Evolutionary conservation across 163 green algal species (phyloP), one percentile per base, ranked within the genome.

Genomic region (Chlorella variabilis): DNA sequence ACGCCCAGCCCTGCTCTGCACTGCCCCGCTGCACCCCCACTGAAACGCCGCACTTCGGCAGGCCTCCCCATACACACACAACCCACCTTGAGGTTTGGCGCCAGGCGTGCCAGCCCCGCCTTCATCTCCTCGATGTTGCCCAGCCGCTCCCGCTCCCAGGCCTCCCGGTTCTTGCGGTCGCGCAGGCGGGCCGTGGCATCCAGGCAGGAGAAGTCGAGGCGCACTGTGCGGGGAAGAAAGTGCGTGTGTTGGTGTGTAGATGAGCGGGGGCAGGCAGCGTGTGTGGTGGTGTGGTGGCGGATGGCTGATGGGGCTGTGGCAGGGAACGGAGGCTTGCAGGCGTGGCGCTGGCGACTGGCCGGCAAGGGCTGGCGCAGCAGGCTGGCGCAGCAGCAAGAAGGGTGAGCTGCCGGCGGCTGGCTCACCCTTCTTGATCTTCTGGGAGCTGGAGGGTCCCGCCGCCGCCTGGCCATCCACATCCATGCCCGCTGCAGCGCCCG

Each of bases 1-100:
- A n/a, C n/a, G n/a, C n/a, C n/a, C n/a, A n/a, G n/a, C n/a, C n/a
- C n/a, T n/a, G n/a, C n/a, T n/a, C n/a, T n/a, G n/a, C n/a, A n/a
- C n/a, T n/a, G n/a, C n/a, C n/a, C n/a, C n/a, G n/a, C n/a, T n/a
- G n/a, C n/a, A n/a, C n/a, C n/a, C n/a, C n/a, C n/a, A n/a, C n/a
- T n/a, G n/a, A n/a, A n/a, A n/a, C n/a, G n/a, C n/a, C n/a, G n/a
- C n/a, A n/a, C n/a, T n/a, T n/a, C 51, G 51, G 15, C 45, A 54
- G 45, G 11, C 45, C 15, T 54, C 15, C 45, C 45, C 45, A 54
- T 54, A 54, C n/a, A 67, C 3, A 38, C 9, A 4, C n/a, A 38
- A 38, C 59, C 20, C 29, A 92, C 84, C 80, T 98, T 98, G 71
- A 99, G 88, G 86, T 99, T 99, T 81, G 96, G 95, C 17, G 90